Base-by-base conservation (phyloP, 192 early-diverging fungal species). In the Martensiomyces pterosporus region DNA sequence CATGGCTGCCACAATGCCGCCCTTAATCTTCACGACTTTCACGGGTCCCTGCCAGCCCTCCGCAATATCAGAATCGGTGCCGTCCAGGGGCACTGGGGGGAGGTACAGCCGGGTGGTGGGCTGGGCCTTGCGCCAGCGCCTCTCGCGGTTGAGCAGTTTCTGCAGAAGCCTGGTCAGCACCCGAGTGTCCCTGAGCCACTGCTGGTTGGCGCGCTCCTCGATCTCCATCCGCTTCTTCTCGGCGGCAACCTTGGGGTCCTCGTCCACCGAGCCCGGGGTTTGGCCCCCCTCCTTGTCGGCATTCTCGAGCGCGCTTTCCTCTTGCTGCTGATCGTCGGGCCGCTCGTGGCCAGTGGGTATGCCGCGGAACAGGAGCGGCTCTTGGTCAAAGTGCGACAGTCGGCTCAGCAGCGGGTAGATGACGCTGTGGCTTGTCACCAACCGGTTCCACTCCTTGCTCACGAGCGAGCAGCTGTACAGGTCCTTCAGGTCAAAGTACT, bases 381-480 rank as follows among this genome's bases (percentile, higher is more conserved):
- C 69, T 19, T 73, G 69, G 41, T 73, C 69, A 53, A 61, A 73
- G 42, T 73, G 69, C 14, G 62, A 65, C 25, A 60, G 15, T 37
- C 65, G 69, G 27, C 15, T 12, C 3, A 73, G 48, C 14, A 60
- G 22, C 22, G 62, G 69, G 13, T 50, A 24, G 3, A 73, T 8
- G 2, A 65, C 44, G 2, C 40, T 51, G 13, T 60, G 50, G 46
- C 45, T 43, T 14, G 62, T 53, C 14, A 73, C 60, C 25, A 73
- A 27, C 14, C 42, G 12, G 41, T 56, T 19, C 69, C 69, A 73
- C 16, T 26, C 18, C 35, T 40, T 52, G 27, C 54, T 36, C 16
- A 73, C 69, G 0, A 52, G 57, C 49, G 54, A 61, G 46, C 69
- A 73, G 18, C 36, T 42, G 58, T 57, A 57, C 16, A 73, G 16